Conservation (phyloP, 768 basidiomycete species). For the Guyanaporus albipodus region DNA sequence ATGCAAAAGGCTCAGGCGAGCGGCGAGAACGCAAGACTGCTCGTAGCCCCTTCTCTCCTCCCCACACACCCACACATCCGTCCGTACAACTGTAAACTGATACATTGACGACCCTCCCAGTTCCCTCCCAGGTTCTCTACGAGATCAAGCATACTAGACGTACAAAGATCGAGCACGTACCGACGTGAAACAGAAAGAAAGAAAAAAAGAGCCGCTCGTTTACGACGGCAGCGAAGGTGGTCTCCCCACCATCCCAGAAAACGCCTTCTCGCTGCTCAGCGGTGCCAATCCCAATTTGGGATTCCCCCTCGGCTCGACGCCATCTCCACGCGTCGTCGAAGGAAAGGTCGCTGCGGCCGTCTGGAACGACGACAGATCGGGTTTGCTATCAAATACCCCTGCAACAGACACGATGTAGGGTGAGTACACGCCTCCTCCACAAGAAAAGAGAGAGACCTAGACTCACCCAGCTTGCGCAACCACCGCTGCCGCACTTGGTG, state of each 20-base stretch:
- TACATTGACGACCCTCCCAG: too few relatives aligned
- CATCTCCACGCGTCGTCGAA: conserved; percentile 9
- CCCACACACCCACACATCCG: too few relatives aligned
- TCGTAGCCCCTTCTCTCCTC: too few relatives aligned
- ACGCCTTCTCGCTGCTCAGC: conserved; percentile 33
- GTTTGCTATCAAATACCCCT: conserved; percentile 38
- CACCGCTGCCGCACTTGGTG: conserved; percentile 44
- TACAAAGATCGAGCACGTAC: conserved; percentile 17
- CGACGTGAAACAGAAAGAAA: too few relatives aligned
- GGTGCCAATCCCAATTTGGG: conserved; percentile 37
- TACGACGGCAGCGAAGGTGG: conserved; percentile 17
- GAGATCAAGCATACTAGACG: too few relatives aligned
- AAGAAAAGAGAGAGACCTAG: background rate
- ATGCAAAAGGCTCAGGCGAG: too few relatives aligned
- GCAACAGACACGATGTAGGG: background rate
- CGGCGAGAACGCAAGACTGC: too few relatives aligned
- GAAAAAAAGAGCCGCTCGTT: too few relatives aligned
- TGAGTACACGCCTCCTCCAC: background rate
- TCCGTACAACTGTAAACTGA: too few relatives aligned
- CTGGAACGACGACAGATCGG: conserved; percentile 33
- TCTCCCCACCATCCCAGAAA: conserved; percentile 24
- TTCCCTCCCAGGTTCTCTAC: too few relatives aligned
- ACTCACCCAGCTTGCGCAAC: conserved; percentile 37
- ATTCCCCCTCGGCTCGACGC: conserved; percentile 30
- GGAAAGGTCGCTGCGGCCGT: conserved; percentile 20